A percentile compares a stretch with the other conserved stretches of the same genome.
These are phyloP conservation scores for Gardenia jasminoides DNA, from an alignment of 257 asterid species.

Conservation along the genomic window DNA sequence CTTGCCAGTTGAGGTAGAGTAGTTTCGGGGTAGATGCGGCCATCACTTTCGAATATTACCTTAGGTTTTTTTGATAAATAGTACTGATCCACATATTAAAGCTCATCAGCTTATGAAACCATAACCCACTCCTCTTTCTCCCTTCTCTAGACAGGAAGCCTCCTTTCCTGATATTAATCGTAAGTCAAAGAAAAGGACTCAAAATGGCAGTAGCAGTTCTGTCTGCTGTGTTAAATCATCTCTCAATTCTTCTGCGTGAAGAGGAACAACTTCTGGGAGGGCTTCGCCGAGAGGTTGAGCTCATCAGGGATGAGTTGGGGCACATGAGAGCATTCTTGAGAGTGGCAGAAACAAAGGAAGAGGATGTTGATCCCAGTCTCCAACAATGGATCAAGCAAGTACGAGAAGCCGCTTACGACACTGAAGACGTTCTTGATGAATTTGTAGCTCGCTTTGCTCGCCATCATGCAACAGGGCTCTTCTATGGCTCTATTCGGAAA, in stretches of 20 bases:
- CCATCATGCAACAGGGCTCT: constrained; percentile 4
- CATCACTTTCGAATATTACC: too few relatives aligned
- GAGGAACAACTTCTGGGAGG: background rate
- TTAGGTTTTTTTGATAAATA: too few relatives aligned
- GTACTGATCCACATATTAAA: too few relatives aligned
- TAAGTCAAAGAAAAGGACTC: too few relatives aligned
- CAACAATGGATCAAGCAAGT: constrained; percentile 12
- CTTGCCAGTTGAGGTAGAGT: too few relatives aligned
- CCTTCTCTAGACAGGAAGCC: too few relatives aligned
- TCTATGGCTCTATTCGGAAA: constrained; percentile 3
- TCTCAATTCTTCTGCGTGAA: constrained; percentile 15
- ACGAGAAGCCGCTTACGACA: constrained; percentile 19
- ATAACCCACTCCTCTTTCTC: too few relatives aligned
- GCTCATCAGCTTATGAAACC: too few relatives aligned
- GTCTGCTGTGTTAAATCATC: constrained; percentile 9
- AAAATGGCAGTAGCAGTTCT: constrained; percentile 33
- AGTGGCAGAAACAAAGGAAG: constrained; percentile 8
- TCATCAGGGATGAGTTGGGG: constrained; percentile 18
- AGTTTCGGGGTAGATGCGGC: too few relatives aligned
- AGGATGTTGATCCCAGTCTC: background rate
- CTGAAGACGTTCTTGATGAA: constrained; percentile 24
- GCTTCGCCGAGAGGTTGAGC: constrained; percentile 3
- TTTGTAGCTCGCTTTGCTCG: constrained; percentile 15
- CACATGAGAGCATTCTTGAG: constrained; percentile 13
- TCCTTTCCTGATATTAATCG: too few relatives aligned